Evolutionary conservation across 2,329 filamentous ascomycete genomes (phyloP).

Genomic region (Cytospora piceicola): DNA sequence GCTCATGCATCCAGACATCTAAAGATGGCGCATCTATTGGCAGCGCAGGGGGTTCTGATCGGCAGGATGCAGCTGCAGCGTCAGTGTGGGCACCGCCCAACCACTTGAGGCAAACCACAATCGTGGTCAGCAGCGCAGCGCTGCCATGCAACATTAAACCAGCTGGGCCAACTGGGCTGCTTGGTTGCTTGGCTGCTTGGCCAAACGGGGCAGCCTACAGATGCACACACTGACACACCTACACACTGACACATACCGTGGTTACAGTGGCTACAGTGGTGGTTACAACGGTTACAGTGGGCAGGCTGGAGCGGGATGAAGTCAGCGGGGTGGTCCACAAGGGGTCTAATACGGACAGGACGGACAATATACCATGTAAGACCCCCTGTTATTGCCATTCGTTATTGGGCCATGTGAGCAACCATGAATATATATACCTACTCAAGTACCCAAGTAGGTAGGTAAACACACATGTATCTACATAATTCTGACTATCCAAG

Average conservation of each 20-base stretch:
- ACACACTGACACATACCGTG: too few relatives aligned
- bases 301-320: neutral
- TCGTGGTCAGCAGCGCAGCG: neutral
- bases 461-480: neutral
- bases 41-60: neutral
- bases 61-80: neutral
- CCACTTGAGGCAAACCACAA: neutral
- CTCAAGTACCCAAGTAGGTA: neutral
- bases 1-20: too few relatives aligned
- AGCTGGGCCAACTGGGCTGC: too few relatives aligned
- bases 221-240: too few relatives aligned
- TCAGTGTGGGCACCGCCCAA: constrained; percentile 1
- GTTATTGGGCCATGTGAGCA: neutral
- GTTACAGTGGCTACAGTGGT: too few relatives aligned
- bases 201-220: too few relatives aligned
- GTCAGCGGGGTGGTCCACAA: neutral
- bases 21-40: neutral
- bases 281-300: too few relatives aligned
- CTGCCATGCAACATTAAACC: neutral
- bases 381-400: neutral
- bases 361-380: too few relatives aligned
- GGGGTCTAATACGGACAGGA: too few relatives aligned
- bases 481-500: neutral
- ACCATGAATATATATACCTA: neutral
- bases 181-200: too few relatives aligned